Evolutionary conservation across 805 yeast genomes (phyloP), one percentile per base, ranked within the genome.

Genomic region (Candida arabinofermentans): DNA sequence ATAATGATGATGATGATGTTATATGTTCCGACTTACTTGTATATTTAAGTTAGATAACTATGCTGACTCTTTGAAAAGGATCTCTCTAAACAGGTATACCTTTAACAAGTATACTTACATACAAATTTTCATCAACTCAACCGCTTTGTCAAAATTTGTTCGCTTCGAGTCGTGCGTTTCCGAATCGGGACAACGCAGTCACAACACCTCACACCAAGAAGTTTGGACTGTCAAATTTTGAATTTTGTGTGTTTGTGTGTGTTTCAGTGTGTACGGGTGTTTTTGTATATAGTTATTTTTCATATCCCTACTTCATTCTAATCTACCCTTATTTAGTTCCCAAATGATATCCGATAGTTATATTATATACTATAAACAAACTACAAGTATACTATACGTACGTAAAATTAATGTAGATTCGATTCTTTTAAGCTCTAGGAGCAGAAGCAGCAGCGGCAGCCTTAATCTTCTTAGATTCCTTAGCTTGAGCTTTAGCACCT

Each of bases 401-500:
- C 10, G 16, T 10, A 33, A 1, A 26, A 26, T 13, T 8, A 26
- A 26, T 13, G 29, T 13, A 26, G n/a, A 3, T 13, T 13, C 6
- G 14, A 13, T 13, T 16, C 13, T 5, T 8, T 22, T 22, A 33
- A 21, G 24, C 35, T 21, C n/a, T 21, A 21, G 13, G 26, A 12
- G 19, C 22, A 16, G 24, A 33, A 74, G 96, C 95, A 64, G 95
- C 46, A 40, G 58, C 55, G 33, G 50, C 51, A 36, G 39, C 72
- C 73, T 75, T 81, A 55, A 80, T 83, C 66, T 71, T 81, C 83
- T 86, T 87, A 61, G 79, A 90, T 54, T 71, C 67, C 78, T 84
- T 87, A 66, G 82, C 93, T 65, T 78, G 79, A 65, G 97, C 88
- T 80, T 91, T 93, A 62, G 85, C 75, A 72, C 98, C 96, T 81